These are phyloP conservation scores for Schizothecium vesticola DNA, from an alignment of 495 filamentous ascomycete species.

Conservation along the genomic window DNA sequence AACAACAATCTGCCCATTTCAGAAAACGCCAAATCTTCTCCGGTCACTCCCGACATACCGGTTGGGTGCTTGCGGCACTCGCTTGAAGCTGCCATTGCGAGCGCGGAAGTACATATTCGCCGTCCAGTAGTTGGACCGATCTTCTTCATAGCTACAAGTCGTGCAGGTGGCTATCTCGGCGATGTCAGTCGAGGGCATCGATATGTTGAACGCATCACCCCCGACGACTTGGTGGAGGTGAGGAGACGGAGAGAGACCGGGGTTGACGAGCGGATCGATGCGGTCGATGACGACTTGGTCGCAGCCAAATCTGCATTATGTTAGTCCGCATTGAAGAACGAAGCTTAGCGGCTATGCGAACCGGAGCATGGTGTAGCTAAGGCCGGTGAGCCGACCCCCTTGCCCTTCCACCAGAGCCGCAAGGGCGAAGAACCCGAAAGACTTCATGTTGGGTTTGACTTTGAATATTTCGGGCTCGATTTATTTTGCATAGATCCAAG, in stretches of 20 bases:
- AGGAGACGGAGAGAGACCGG: conserved; percentile 24
- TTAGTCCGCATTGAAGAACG: background rate
- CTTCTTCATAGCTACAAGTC: conserved; percentile 30
- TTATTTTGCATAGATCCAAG: background rate
- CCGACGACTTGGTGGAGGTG: conserved; percentile 42
- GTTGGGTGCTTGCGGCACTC: conserved; percentile 37
- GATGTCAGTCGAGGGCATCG: conserved; percentile 28
- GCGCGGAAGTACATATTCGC: conserved; percentile 36
- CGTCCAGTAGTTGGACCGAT: conserved; percentile 42
- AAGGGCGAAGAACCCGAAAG: background rate
- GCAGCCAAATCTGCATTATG: conserved; percentile 15
- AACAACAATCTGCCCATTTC: conserved; percentile 5
- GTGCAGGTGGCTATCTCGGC: conserved; percentile 27
- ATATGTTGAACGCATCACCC: conserved; percentile 32
- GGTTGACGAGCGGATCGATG: conserved; percentile 30
- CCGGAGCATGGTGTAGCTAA: background rate
- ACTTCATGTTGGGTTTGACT: background rate
- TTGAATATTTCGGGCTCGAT: background rate
- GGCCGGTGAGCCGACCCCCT: background rate
- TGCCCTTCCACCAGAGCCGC: background rate
- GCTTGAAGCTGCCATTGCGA: conserved; percentile 36
- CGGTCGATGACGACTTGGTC: conserved; percentile 23
- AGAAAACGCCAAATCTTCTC: background rate
- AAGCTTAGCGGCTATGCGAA: background rate
- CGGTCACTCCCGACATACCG: conserved; percentile 12